These are phyloP conservation scores for Mycena venus DNA, from an alignment of 768 basidiomycete species.

Conservation along the genomic window DNA sequence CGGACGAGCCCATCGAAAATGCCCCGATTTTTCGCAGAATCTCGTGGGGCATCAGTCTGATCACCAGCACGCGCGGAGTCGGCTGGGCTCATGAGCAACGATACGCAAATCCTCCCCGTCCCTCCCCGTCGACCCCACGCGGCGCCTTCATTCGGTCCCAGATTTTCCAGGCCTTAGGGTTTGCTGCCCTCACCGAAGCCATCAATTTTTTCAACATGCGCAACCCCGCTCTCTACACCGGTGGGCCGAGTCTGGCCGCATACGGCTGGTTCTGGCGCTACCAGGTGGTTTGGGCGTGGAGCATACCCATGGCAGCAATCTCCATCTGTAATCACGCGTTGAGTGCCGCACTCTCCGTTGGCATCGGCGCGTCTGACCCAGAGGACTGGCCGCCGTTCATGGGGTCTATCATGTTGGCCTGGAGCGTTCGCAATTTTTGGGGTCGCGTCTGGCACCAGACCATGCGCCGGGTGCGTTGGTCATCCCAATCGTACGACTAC, in stretches of 20 bases:
- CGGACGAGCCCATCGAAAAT: slow-evolving; percentile 13
- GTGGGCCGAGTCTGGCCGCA: slow-evolving; percentile 19
- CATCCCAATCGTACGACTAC: neutral
- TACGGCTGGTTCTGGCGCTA: slow-evolving; percentile 16
- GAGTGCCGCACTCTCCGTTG: slow-evolving; percentile 23
- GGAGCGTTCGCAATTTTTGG: slow-evolving; percentile 26
- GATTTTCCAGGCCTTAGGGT: neutral
- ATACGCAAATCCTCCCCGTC: slow-evolving; percentile 13
- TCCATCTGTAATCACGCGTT: neutral
- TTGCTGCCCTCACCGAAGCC: neutral
- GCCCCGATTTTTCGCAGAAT: slow-evolving; percentile 10
- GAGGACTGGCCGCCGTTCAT: slow-evolving; percentile 23
- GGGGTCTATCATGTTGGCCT: slow-evolving; percentile 17
- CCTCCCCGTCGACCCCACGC: slow-evolving; percentile 13
- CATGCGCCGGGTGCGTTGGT: slow-evolving; percentile 23
- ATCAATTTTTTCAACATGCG: slow-evolving; percentile 7
- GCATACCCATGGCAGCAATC: neutral
- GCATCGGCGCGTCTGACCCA: slow-evolving; percentile 16
- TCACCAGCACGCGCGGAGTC: slow-evolving; percentile 13
- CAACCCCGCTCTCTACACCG: slow-evolving; percentile 19
- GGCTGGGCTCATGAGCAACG: slow-evolving; percentile 28
- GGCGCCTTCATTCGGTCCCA: slow-evolving; percentile 21
- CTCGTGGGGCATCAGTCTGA: neutral
- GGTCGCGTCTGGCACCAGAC: slow-evolving; percentile 26
- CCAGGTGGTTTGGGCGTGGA: slow-evolving; percentile 2